These are phyloP conservation scores for Irpex lacteus DNA, from an alignment of 1,284 basidiomycete genomes.

Conservation along the genomic window DNA sequence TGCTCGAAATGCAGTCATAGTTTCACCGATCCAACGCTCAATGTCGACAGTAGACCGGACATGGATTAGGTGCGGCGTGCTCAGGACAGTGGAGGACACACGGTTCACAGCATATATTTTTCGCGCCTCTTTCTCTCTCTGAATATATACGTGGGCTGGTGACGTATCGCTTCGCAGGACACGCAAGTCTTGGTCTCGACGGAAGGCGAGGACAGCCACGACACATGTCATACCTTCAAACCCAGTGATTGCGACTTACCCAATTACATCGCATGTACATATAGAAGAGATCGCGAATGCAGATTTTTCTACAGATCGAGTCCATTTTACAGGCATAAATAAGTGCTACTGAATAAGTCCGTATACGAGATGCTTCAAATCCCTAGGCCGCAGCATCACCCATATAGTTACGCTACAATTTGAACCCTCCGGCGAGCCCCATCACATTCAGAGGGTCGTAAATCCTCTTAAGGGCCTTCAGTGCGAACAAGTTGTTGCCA, in stretches of 20 bases:
- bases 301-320: neutral
- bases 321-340: neutral
- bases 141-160: too few species aligned
- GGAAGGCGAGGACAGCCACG: neutral
- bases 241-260: neutral
- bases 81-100: too few species aligned
- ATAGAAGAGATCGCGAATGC: neutral
- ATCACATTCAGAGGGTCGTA: slow-evolving; percentile 54
- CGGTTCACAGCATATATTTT: too few species aligned
- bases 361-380: neutral
- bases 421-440: slow-evolving; percentile 55
- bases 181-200: neutral
- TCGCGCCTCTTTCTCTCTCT: too few species aligned
- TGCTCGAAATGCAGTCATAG: slow-evolving; percentile 83
- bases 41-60: slow-evolving; percentile 13
- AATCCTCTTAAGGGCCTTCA: slow-evolving; percentile 37
- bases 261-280: neutral
- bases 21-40: slow-evolving; percentile 70
- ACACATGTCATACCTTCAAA: neutral
- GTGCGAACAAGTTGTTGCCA: slow-evolving; percentile 41
- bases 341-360: neutral
- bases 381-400: too few species aligned
- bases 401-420: slow-evolving; percentile 10
- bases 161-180: neutral
- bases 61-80: slow-evolving; percentile 4